Evolutionary conservation across 306 rosid genomes (phyloP).

Genomic region (Oxytropis ochrocephala): DNA sequence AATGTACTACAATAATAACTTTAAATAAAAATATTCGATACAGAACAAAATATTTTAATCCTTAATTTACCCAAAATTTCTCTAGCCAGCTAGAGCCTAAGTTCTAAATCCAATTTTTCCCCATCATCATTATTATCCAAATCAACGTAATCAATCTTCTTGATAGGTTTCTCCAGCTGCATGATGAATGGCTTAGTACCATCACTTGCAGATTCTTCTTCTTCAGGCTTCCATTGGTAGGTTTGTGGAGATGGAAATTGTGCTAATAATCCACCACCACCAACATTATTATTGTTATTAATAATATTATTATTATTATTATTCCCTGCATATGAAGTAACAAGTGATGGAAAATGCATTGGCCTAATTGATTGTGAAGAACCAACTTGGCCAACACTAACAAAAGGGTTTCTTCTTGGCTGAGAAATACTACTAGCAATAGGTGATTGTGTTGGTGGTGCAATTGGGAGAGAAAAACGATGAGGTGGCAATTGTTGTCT

Average conservation of each 20-base stretch:
- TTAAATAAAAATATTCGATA: background rate
- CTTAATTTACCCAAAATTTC: background rate
- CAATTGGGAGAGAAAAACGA: background rate
- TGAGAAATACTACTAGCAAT: background rate
- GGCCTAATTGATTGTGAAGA: background rate
- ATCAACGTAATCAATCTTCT: constrained; percentile 19
- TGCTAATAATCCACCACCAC: background rate
- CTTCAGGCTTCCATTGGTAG: background rate
- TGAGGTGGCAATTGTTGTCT: background rate
- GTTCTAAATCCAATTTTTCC: constrained; percentile 35
- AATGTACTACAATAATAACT: background rate
- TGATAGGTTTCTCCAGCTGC: constrained; percentile 47
- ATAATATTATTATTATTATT: background rate
- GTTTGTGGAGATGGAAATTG: background rate
- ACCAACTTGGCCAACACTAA: background rate
- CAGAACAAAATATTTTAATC: background rate
- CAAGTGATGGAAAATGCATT: constrained; percentile 6
- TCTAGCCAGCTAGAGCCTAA: constrained; percentile 34
- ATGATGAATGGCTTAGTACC: constrained; percentile 36
- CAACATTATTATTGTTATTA: background rate
- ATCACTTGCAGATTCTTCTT: constrained; percentile 5
- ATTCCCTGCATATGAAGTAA: background rate
- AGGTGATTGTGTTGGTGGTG: background rate
- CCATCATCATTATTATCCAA: constrained; percentile 25
- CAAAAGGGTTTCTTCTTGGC: background rate